Base-by-base conservation (phyloP, 495 filamentous ascomycete species). In the Letharia lupina region DNA sequence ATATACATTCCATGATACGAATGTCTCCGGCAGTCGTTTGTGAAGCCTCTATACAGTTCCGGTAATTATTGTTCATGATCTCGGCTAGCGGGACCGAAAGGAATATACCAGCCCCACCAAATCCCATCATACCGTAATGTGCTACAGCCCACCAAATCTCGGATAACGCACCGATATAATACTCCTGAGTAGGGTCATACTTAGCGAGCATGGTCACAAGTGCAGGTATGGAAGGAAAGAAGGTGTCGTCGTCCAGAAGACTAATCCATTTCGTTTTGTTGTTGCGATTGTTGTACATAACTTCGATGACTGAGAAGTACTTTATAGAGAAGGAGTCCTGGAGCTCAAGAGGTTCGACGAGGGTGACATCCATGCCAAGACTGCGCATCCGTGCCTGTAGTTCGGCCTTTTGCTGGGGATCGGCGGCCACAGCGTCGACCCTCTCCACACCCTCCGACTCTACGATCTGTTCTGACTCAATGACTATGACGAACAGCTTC, bases 171-270 rank as follows among this genome's bases (percentile, higher is more conserved):
- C 86, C 87, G 63, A 90, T 80, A 72, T 87, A 87, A 63, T 78
- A 69, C 45, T 82, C 80, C 65, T 77, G 75, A 44, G 68, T 74
- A 66, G 81, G 75, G 70, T 89, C 80, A 70, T 85, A 80, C 4
- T 81, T 74, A 62, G 80, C 78, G 65, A 90, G 77, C 65, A 80
- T 79, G 57, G 79, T 71, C 47, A 77, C 75, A 3, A 87, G 75
- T 37, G 79, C 78, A 6, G 82, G 70, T 7, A 90, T 77, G 16
- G 85, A 85, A 6, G 86, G 81, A 73, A 89, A 87, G 77, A 89
- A 90, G 31, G 88, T 90, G 73, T 91, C 88, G 74, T 91, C 87
- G 70, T 90, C 87, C 48, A 89, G 79, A 62, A 90, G 79, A 67
- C 78, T 81, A 52, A 87, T 77, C 86, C 87, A 91, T 59, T 79